Evolutionary conservation across 2,329 filamentous ascomycete genomes (phyloP), one percentile per base, ranked within the genome.

Genomic region (Drechslerella coelobrocha): DNA sequence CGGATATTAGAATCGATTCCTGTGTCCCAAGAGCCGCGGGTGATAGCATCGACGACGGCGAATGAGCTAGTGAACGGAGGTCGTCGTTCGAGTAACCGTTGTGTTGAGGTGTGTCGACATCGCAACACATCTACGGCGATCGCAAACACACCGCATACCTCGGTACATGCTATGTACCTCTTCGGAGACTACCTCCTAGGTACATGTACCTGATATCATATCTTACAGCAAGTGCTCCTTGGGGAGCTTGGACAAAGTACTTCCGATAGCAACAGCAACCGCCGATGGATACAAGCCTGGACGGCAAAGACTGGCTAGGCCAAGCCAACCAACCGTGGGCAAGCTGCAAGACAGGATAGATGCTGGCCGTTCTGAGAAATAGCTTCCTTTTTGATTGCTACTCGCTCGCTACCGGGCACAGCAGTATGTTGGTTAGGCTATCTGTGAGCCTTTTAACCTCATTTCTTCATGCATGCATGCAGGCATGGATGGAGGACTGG

Each of bases 391-490:
- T 53, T 26, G 52, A 52, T 60, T 53, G 52, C 59, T 50, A 59
- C 61, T 71, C 59, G 66, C 66, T 71, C 66, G 66, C 66, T 71
- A 71, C 66, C 66, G 52, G 53, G 51, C 23, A 51, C 47, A 51
- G 27, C 39, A 62, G 65, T 34, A 47, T 47, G 57, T 59, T 62
- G 45, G 56, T 69, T 12, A 14, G 37, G 37, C n/a, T 50, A 61
- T 69, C 63, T 51, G 63, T 51, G 51, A 62, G 47, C 59, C 54
- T 63, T 61, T 61, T 62, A 61, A 61, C 65, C 65, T 71, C 52
- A 71, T 71, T 45, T 45, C 41, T 45, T 17, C 41, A 45, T 45
- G 41, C 41, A 45, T 45, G 41, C 19, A 19, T 14, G 19, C 41
- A 21, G 41, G 41, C 41, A 21, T n/a, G 14, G 8, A 21, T 45